phyloP scores from a whole-genome alignment of 768 basidiomycete species.

The Aureoboletus auriporus region DNA sequence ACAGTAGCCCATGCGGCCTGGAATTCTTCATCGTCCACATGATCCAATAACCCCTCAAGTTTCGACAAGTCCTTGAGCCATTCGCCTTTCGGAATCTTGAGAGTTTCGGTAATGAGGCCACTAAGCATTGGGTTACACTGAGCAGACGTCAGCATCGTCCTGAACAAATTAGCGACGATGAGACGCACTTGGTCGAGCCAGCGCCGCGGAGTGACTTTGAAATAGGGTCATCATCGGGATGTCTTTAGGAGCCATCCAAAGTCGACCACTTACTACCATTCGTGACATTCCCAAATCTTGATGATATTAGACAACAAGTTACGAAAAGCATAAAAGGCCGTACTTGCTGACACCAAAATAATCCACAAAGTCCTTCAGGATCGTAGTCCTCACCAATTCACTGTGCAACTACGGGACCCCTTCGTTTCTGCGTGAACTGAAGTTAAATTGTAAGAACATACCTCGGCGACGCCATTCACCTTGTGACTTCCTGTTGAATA shows the following conservation, averaged over 20 bases:
- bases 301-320: constrained; percentile 13
- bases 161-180: neutral
- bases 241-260: neutral
- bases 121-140: constrained; percentile 89
- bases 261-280: constrained; percentile 70
- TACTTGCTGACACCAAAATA: constrained; percentile 84
- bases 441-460: constrained; percentile 19
- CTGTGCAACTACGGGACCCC: constrained; percentile 64
- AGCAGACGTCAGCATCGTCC: neutral
- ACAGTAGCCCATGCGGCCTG: constrained; percentile 76
- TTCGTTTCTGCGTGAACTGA: neutral
- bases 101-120: constrained; percentile 76
- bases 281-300: constrained; percentile 82
- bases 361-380: constrained; percentile 90
- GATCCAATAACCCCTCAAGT: constrained; percentile 73
- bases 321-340: neutral
- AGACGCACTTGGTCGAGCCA: constrained; percentile 76
- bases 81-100: constrained; percentile 65
- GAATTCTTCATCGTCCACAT: constrained; percentile 72
- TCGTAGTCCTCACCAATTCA: constrained; percentile 79
- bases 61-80: constrained; percentile 86
- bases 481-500: constrained; percentile 57
- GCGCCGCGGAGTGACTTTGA: constrained; percentile 80
- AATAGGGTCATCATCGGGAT: neutral
- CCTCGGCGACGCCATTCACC: constrained; percentile 96